Percentiles rank a stretch among this genome's conserved stretches.
These are phyloP conservation scores for Didymella pinodella DNA, from an alignment of 2,329 filamentous ascomycete genomes.

Conservation along the genomic window DNA sequence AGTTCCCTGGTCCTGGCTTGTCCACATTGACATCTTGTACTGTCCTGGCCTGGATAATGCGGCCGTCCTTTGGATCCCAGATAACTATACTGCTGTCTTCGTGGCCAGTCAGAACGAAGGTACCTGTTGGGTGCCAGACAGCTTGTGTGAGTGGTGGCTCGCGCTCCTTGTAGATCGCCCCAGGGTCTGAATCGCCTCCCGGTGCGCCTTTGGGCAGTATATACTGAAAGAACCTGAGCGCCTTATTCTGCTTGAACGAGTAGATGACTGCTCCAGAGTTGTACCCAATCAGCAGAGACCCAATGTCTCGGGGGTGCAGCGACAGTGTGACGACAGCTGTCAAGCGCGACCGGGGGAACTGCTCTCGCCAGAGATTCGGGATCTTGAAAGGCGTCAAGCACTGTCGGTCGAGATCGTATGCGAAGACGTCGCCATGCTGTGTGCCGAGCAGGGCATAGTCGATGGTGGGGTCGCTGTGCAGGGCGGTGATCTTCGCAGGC, in stretches of 20 bases:
- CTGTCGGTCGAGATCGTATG: slow-evolving; percentile 91
- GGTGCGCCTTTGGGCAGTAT: slow-evolving; percentile 80
- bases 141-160: slow-evolving; percentile 81
- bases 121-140: slow-evolving; percentile 93
- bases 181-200: slow-evolving; percentile 74
- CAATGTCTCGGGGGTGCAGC: slow-evolving; percentile 90
- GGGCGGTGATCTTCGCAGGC: slow-evolving; percentile 74
- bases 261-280: slow-evolving; percentile 86
- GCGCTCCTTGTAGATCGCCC: slow-evolving; percentile 67
- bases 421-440: slow-evolving; percentile 82
- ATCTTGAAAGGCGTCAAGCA: slow-evolving; percentile 79
- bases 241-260: slow-evolving; percentile 89
- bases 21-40: slow-evolving; percentile 78
- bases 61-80: slow-evolving; percentile 91
- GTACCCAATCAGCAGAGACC: slow-evolving; percentile 91
- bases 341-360: slow-evolving; percentile 71
- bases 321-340: slow-evolving; percentile 77
- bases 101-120: slow-evolving; percentile 84
- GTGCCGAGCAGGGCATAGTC: slow-evolving; percentile 92
- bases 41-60: slow-evolving; percentile 82
- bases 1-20: slow-evolving; percentile 62
- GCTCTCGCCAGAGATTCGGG: slow-evolving; percentile 84
- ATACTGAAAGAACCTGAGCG: slow-evolving; percentile 83
- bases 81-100: slow-evolving; percentile 92
- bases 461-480: slow-evolving; percentile 86